Percentiles rank a stretch among this genome's conserved stretches.
phyloP scores from a whole-genome alignment of 148 eudicot genomes.

The Vaccinium macrocarpon region DNA sequence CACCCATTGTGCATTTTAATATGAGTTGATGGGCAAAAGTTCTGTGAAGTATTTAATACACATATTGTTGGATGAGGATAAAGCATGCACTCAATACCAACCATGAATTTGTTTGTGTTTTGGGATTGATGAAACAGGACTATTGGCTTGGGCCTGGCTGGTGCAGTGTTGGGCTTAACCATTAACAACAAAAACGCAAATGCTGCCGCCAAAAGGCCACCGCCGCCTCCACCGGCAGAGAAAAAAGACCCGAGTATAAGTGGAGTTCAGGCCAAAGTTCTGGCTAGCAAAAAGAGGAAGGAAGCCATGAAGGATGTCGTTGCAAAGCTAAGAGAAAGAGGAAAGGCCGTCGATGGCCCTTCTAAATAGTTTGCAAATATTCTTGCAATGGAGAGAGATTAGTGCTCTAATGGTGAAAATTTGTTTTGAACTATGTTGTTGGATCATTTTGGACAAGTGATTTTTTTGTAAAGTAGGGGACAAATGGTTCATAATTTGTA shows the following conservation, averaged over 20 bases:
- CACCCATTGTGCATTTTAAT: too few relatives aligned
- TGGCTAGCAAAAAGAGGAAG: constrained; percentile 85
- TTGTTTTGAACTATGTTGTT: neutral
- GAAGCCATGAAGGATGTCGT: constrained; percentile 79
- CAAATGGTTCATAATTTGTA: neutral
- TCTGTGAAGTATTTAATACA: too few relatives aligned
- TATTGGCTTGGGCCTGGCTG: constrained; percentile 38
- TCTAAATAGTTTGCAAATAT: constrained; percentile 17
- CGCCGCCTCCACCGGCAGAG: constrained; percentile 56
- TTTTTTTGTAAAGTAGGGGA: neutral
- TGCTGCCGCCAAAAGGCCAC: constrained; percentile 63
- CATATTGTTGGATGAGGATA: neutral
- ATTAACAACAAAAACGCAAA: constrained; percentile 31
- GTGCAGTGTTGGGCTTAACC: constrained; percentile 38
- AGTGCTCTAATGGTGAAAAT: neutral
- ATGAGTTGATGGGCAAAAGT: too few relatives aligned
- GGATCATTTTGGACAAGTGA: neutral
- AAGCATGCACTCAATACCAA: neutral
- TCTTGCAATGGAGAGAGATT: neutral
- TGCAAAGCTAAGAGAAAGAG: constrained; percentile 61
- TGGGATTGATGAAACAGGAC: constrained; percentile 34
- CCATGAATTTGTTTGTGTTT: neutral
- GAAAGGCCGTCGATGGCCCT: constrained; percentile 37
- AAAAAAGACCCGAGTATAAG: constrained; percentile 71
- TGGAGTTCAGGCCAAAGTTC: constrained; percentile 61